phyloP scores from a whole-genome alignment of 2,329 filamentous ascomycete genomes.

The Elsinoe ampelina region DNA sequence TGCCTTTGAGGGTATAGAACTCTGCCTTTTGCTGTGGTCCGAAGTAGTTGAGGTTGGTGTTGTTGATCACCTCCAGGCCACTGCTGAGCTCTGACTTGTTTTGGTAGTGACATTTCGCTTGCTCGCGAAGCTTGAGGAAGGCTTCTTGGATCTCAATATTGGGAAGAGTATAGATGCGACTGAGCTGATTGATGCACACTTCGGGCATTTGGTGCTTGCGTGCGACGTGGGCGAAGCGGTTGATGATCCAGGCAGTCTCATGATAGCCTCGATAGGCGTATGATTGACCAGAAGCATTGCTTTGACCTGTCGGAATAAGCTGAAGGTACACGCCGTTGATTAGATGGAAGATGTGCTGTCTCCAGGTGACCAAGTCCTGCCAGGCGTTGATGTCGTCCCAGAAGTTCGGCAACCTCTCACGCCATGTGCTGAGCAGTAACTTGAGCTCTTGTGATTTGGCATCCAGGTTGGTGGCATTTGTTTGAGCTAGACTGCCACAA shows the following conservation, averaged over 20 bases:
- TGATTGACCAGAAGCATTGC: constrained; percentile 75
- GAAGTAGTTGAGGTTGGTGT: constrained; percentile 98
- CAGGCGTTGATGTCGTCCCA: constrained; percentile 99
- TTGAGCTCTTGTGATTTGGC: constrained; percentile 94
- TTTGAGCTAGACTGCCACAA: constrained; percentile 78
- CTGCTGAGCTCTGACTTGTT: constrained; percentile 86
- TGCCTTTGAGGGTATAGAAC: constrained; percentile 98
- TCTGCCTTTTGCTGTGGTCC: constrained; percentile 93
- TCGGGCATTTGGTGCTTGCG: constrained; percentile 94
- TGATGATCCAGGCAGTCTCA: constrained; percentile 99
- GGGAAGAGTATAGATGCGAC: constrained; percentile 93
- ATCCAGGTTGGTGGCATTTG: constrained; percentile 76
- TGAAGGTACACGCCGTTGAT: constrained; percentile 92
- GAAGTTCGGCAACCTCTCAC: constrained; percentile 88
- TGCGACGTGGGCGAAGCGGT: constrained; percentile 93
- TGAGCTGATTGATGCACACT: constrained; percentile 93
- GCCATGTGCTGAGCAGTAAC: constrained; percentile 85
- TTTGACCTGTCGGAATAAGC: constrained; percentile 64
- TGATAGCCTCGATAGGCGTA: constrained; percentile 97
- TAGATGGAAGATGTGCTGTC: constrained; percentile 95
- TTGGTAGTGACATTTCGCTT: constrained; percentile 97
- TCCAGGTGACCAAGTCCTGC: constrained; percentile 99
- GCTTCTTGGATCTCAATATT: constrained; percentile 99
- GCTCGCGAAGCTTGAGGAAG: constrained; percentile 95
- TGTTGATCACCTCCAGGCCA: constrained; percentile 96